phyloP scores from a whole-genome alignment of 73 alveolate species.

The Tetrahymena malaccensis region DNA sequence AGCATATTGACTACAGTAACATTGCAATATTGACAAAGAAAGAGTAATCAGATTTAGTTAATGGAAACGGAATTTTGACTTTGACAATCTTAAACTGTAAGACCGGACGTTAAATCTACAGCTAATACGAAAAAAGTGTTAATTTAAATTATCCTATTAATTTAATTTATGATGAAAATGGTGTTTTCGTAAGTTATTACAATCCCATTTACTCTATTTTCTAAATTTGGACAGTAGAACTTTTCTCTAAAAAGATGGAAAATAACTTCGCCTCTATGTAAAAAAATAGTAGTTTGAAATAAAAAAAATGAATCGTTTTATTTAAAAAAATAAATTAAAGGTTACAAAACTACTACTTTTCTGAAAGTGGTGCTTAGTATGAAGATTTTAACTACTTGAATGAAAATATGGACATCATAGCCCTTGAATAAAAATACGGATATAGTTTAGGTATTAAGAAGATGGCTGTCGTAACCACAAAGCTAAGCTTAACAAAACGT shows the following conservation, averaged over 20 bases:
- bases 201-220: conserved; percentile 6
- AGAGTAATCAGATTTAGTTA: background rate
- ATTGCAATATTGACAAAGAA: conserved; percentile 22
- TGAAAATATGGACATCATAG: conserved; percentile 14
- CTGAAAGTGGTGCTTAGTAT: background rate
- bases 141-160: conserved; percentile 17
- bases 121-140: conserved; percentile 5
- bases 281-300: background rate
- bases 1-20: conserved; percentile 30
- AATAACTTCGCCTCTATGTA: background rate
- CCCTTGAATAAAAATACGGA: conserved; percentile 30
- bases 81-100: conserved; percentile 15
- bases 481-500: conserved; percentile 12
- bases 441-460: conserved; percentile 16
- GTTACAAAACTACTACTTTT: conserved; percentile 22
- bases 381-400: conserved; percentile 10
- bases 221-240: conserved; percentile 38
- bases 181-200: conserved; percentile 28
- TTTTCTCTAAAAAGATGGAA: conserved; percentile 30
- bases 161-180: conserved; percentile 27
- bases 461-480: conserved; percentile 6
- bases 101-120: conserved; percentile 17
- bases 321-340: background rate
- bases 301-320: background rate
- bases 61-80: background rate